Evolutionary conservation across 768 basidiomycete genomes (phyloP).

Genomic region (Neoboletus magnificus): DNA sequence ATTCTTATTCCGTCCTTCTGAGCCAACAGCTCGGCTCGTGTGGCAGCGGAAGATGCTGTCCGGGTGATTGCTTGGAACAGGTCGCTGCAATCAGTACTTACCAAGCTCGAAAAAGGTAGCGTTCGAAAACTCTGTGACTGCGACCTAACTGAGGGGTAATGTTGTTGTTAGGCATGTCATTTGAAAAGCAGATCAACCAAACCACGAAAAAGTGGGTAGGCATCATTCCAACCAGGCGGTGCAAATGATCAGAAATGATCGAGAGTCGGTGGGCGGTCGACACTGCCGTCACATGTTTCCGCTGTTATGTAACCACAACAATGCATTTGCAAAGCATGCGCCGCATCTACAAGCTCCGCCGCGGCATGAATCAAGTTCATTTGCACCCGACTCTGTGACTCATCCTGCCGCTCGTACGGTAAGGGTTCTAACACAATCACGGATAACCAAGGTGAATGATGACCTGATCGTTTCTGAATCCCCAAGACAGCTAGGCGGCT

Average conservation of each 20-base stretch:
- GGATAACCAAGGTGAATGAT: background rate
- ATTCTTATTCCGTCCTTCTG: background rate
- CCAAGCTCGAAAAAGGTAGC: slow-evolving; percentile 11
- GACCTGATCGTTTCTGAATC: background rate
- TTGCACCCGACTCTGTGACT: too few species aligned
- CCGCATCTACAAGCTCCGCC: background rate
- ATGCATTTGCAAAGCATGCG: background rate
- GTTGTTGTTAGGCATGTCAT: too few species aligned
- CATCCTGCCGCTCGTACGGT: too few species aligned
- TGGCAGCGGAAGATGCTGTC: background rate
- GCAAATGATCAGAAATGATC: too few species aligned
- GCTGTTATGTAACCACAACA: too few species aligned
- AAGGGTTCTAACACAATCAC: background rate
- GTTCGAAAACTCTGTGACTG: slow-evolving; percentile 2
- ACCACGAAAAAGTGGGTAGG: too few species aligned
- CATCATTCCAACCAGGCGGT: too few species aligned
- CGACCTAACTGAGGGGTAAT: background rate
- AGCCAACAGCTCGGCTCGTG: background rate
- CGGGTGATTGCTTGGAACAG: background rate
- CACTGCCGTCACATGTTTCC: too few species aligned
- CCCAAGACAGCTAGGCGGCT: background rate
- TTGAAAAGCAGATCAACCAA: too few species aligned
- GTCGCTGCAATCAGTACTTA: background rate
- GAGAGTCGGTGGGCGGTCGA: too few species aligned
- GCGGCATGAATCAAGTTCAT: too few species aligned